These are phyloP conservation scores for Brettanomyces naardenensis DNA, from an alignment of 805 yeast species.

Conservation along the genomic window DNA sequence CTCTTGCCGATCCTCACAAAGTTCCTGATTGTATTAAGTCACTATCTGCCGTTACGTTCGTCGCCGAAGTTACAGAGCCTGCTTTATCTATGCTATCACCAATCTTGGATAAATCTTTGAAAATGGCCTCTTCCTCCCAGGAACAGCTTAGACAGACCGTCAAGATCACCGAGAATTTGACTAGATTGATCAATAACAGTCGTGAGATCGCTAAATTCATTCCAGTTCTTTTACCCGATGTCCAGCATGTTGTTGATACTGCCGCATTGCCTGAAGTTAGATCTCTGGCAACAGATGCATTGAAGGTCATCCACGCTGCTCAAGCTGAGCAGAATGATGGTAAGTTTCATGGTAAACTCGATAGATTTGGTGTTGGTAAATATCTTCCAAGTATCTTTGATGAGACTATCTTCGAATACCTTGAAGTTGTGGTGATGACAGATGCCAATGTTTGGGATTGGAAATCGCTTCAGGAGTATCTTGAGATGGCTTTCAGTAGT, in stretches of 20 bases:
- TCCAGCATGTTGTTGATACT: constrained; percentile 76
- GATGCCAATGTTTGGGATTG: constrained; percentile 73
- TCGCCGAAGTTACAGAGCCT: constrained; percentile 97
- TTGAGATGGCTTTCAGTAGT: constrained; percentile 32
- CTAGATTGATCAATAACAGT: constrained; percentile 89
- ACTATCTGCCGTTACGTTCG: constrained; percentile 89
- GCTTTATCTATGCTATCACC: constrained; percentile 88
- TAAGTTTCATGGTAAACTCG: constrained; percentile 68
- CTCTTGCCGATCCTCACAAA: constrained; percentile 83
- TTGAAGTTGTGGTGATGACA: constrained; percentile 44
- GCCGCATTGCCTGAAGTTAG: constrained; percentile 97
- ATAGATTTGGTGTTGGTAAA: constrained; percentile 42
- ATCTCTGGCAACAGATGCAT: constrained; percentile 83
- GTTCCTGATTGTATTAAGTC: constrained; percentile 86
- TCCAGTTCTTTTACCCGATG: constrained; percentile 86
- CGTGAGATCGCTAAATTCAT: constrained; percentile 83
- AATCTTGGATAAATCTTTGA: constrained; percentile 80
- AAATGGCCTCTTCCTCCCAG: constrained; percentile 82
- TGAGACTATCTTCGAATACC: constrained; percentile 36
- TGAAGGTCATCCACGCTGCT: constrained; percentile 71
- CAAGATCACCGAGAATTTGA: constrained; percentile 89
- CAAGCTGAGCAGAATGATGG: constrained; percentile 61
- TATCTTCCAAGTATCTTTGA: constrained; percentile 32
- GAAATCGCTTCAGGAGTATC: constrained; percentile 50
- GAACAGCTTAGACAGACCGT: constrained; percentile 96